Evolutionary conservation across 2,329 filamentous ascomycete genomes (phyloP), one percentile per base, ranked within the genome.

Genomic region (Stagonosporopsis cucurbitacearum): DNA sequence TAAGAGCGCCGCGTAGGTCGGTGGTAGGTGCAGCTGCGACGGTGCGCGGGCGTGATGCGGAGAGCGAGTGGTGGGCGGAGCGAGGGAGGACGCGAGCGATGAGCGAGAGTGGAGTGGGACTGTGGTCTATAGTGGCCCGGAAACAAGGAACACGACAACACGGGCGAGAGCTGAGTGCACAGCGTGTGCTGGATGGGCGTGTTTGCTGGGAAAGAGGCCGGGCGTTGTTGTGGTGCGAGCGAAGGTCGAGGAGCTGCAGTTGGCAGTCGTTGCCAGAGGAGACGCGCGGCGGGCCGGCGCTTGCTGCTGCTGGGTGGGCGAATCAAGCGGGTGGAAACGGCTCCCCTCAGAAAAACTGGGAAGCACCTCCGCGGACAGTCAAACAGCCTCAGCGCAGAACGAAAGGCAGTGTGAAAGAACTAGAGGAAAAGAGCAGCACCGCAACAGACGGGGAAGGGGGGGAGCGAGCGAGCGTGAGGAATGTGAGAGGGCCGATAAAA

Each of bases 271-370:
- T 65, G 67, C 62, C 62, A 66, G 63, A 62, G 62, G 65, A 67
- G 64, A 70, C 67, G 70, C 69, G 71, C 68, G 69, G 69, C 65
- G 65, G 62, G 55, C 62, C 62, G 65, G 66, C 65, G 65, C 63
- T 69, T 67, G 60, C 59, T 60, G 52, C 39, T 51, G 54, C 52
- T 57, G 58, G 57, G 54, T 57, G 58, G 57, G 54, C 37, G 55
- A 40, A 59, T 52, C 55, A 58, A 52, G 39, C 36, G 43, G 39
- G 63, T 57, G 68, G 64, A 57, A 51, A 60, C 67, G 62, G 65
- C 63, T 70, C 65, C 66, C 60, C 60, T 60, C 57, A 52, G 59
- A 46, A 51, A 51, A 54, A 50, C 51, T 46, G 54, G 53, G 37
- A 54, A 53, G 52, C 50, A 46, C 39, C 33, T 41, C 51, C 57